Evolutionary conservation across 2,329 filamentous ascomycete genomes (phyloP).

Genomic region (Dactylellina haptotyla): DNA sequence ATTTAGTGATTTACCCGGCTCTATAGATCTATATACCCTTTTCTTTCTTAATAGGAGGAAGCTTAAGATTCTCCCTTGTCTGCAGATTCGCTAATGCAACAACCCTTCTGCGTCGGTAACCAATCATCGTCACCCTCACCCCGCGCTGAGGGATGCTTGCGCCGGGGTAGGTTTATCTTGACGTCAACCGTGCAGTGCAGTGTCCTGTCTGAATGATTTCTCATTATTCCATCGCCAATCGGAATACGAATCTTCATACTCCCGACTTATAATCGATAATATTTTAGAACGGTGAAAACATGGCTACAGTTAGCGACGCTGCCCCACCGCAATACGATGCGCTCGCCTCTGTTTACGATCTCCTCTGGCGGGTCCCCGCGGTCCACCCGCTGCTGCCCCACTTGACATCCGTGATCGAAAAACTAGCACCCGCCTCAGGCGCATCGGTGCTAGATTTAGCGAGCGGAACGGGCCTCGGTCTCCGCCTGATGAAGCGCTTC

Average conservation of each 20-base stretch:
- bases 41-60: background rate
- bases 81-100: constrained; percentile 1
- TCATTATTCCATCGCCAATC: too few relatives aligned
- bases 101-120: background rate
- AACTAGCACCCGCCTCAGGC: background rate
- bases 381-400: background rate
- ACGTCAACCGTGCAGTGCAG: too few relatives aligned
- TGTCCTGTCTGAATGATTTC: too few relatives aligned
- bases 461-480: background rate
- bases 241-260: too few relatives aligned
- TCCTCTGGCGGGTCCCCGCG: background rate
- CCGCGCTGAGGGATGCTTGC: background rate
- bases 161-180: too few relatives aligned
- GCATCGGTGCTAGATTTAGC: background rate
- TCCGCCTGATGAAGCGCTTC: background rate
- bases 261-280: too few relatives aligned
- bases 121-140: background rate
- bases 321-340: background rate
- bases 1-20: background rate
- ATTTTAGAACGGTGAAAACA: background rate
- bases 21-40: background rate
- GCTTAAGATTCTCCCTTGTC: background rate
- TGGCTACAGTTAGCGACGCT: background rate
- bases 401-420: background rate
- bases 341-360: background rate